These are phyloP conservation scores for Akanthomyces uredinophilus DNA, from an alignment of 2,329 filamentous ascomycete species.

Conservation along the genomic window DNA sequence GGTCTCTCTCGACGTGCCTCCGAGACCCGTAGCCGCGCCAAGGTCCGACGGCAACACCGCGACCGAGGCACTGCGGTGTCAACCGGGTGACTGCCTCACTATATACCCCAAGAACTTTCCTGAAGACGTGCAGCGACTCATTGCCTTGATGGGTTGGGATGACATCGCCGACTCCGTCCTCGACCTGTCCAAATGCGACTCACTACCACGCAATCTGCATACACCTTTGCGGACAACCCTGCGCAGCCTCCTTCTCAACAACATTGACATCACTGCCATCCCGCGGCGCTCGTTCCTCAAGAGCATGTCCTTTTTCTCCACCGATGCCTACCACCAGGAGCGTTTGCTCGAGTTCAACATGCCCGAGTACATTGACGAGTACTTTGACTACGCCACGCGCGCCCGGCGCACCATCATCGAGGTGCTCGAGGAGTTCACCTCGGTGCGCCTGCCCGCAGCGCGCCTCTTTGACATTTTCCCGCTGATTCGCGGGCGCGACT, in stretches of 20 bases:
- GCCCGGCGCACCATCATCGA: conserved; percentile 88
- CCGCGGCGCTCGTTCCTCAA: conserved; percentile 84
- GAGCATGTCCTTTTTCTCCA: conserved; percentile 69
- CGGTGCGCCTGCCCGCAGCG: conserved; percentile 73
- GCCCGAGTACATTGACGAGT: conserved; percentile 77
- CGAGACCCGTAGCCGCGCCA: conserved; percentile 16
- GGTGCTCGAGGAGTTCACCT: conserved; percentile 83
- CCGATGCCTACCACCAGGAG: conserved; percentile 67
- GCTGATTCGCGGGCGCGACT: conserved; percentile 79
- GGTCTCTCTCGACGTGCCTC: conserved; percentile 52
- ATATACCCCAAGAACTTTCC: conserved; percentile 86
- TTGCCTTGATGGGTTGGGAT: conserved; percentile 75
- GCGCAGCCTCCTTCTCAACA: conserved; percentile 70
- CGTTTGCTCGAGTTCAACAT: conserved; percentile 79
- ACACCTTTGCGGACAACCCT: conserved; percentile 52
- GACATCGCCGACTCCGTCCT: conserved; percentile 65
- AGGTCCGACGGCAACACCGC: conserved; percentile 4
- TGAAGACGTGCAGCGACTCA: conserved; percentile 70
- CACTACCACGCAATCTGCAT: conserved; percentile 31
- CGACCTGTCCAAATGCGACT: conserved; percentile 37
- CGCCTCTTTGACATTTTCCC: conserved; percentile 71
- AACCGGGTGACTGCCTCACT: conserved; percentile 75
- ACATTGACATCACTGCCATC: conserved; percentile 85
- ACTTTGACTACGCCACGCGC: conserved; percentile 92
- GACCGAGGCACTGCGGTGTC: conserved; percentile 28